These are phyloP conservation scores for Chimonanthus salicifolius DNA, from an alignment of 164 flowering plant genomes.

Conservation along the genomic window DNA sequence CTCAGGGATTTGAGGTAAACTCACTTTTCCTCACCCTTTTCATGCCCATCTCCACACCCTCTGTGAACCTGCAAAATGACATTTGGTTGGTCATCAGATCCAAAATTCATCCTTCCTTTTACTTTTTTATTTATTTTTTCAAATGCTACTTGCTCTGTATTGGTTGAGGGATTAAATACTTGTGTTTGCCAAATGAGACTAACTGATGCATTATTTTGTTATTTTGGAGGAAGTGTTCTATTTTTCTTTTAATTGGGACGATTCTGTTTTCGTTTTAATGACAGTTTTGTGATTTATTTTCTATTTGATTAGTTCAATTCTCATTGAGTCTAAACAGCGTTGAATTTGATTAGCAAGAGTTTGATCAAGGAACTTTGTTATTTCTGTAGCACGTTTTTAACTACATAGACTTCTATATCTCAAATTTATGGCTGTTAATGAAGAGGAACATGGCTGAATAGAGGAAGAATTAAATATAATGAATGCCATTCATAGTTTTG, in stretches of 20 bases:
- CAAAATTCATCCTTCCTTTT: not conserved
- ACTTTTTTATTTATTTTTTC: not conserved
- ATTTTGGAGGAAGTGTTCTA: not conserved
- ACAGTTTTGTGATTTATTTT: not conserved
- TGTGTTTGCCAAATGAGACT: too few species aligned
- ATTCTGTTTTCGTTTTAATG: not conserved
- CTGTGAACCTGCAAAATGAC: not conserved
- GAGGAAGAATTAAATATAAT: not conserved
- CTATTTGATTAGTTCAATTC: not conserved
- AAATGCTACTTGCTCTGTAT: not conserved
- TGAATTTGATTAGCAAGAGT: not conserved
- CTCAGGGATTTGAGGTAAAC: slow-evolving; percentile 15
- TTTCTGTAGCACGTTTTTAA: not conserved
- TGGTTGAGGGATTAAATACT: not conserved
- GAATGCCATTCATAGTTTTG: not conserved
- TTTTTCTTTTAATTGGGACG: not conserved
- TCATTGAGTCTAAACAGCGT: not conserved
- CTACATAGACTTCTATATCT: not conserved
- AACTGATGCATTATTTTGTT: not conserved
- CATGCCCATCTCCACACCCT: too few species aligned
- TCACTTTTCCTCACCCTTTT: not conserved
- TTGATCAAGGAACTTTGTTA: not conserved
- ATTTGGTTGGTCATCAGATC: too few species aligned
- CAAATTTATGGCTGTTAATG: not conserved
- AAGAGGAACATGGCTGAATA: not conserved